phyloP scores from a whole-genome alignment of 2,329 filamentous ascomycete genomes.

The Xylariaceae sp. region DNA sequence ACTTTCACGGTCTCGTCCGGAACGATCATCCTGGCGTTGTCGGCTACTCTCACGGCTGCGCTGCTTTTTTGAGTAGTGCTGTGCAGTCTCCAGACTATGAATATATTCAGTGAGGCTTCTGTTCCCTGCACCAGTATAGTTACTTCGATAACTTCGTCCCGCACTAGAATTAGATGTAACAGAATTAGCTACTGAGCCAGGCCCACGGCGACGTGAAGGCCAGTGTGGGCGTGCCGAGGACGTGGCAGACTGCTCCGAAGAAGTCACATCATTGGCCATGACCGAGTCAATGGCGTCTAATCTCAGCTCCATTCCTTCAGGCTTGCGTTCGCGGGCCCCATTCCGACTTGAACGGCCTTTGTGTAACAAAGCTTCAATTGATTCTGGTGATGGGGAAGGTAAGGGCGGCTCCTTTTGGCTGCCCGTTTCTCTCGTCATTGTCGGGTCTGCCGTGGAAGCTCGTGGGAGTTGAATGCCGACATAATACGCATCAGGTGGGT shows the following conservation, averaged over 20 bases:
- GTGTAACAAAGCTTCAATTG: slow-evolving; percentile 57
- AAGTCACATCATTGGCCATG: slow-evolving; percentile 47
- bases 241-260: slow-evolving; percentile 50
- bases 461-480: slow-evolving; percentile 50
- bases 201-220: slow-evolving; percentile 48
- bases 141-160: slow-evolving; percentile 45
- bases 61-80: slow-evolving; percentile 52
- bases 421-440: slow-evolving; percentile 51
- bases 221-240: slow-evolving; percentile 52
- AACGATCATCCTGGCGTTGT: slow-evolving; percentile 39
- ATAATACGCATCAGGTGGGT: slow-evolving; percentile 40
- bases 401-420: slow-evolving; percentile 48
- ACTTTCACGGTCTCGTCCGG: slow-evolving; percentile 39
- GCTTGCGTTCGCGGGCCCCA: slow-evolving; percentile 72
- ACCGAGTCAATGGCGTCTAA: slow-evolving; percentile 53
- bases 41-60: slow-evolving; percentile 51
- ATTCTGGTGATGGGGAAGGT: slow-evolving; percentile 62
- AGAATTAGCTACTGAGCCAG: slow-evolving; percentile 53
- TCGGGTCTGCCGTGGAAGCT: slow-evolving; percentile 62
- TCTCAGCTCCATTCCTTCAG: slow-evolving; percentile 60
- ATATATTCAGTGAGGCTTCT: slow-evolving; percentile 78
- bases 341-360: slow-evolving; percentile 56
- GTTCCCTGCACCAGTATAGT: slow-evolving; percentile 34
- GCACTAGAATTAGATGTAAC: slow-evolving; percentile 51
- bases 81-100: slow-evolving; percentile 74